These are phyloP conservation scores for Uronychia binucleata DNA, from an alignment of 73 alveolate species.

Conservation along the genomic window DNA sequence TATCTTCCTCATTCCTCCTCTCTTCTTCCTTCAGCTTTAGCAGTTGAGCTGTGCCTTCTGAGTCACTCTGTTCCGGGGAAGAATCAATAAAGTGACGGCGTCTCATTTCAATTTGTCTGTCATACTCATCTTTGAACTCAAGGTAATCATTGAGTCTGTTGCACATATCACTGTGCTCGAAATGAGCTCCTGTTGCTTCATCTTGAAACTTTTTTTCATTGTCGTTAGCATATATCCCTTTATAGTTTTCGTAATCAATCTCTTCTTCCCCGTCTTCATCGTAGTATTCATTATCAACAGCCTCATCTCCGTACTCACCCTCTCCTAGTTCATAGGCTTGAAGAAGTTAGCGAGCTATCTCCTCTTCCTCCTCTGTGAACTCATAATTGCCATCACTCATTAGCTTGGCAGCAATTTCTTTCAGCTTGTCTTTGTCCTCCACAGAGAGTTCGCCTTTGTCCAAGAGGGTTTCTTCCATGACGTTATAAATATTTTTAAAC, in stretches of 20 bases:
- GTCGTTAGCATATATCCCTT: constrained; percentile 14
- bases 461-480: background rate
- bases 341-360: background rate
- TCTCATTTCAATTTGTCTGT: background rate
- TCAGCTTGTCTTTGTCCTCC: background rate
- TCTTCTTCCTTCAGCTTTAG: background rate
- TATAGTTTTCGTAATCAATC: constrained; percentile 7
- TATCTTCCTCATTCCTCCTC: background rate
- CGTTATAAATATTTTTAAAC: background rate
- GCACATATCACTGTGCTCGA: constrained; percentile 21
- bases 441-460: background rate
- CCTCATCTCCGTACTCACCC: background rate
- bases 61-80: background rate
- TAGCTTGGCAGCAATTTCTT: background rate
- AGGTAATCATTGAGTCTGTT: background rate
- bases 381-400: background rate
- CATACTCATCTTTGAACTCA: background rate
- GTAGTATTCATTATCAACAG: no score
- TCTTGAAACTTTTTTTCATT: constrained; percentile 25
- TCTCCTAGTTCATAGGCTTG: background rate
- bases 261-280: background rate
- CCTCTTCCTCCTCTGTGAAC: background rate
- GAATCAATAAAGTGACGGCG: background rate
- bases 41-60: background rate
- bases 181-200: constrained; percentile 29